Evolutionary conservation across 2,329 filamentous ascomycete genomes (phyloP), one percentile per base, ranked within the genome.

Genomic region (Hypoxylon rubiginosum): DNA sequence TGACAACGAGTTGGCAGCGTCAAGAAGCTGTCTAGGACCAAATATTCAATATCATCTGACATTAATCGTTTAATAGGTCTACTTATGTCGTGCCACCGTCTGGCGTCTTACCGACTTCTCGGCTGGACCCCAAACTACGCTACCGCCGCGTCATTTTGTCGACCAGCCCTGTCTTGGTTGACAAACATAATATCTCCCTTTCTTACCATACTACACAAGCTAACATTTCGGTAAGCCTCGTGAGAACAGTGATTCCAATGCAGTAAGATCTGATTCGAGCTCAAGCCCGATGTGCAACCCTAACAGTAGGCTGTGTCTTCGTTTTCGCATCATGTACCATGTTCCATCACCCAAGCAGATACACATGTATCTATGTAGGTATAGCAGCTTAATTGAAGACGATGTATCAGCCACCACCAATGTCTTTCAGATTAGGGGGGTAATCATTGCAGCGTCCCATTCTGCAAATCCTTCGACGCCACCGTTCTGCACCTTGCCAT

Each of bases 391-490:
- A 28, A 36, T 10, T 26, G 11, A 26, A 30, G 32, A 39, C 17
- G 43, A 30, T 45, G 39, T 54, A 39, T 48, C 49, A 28, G 17
- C 51, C 50, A 50, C 59, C 41, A 68, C 30, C 49, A 30, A 52
- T 43, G 57, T 59, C 58, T 61, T 32, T 56, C 13, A 52, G 41
- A 61, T 58, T 34, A 4, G 49, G 50, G 46, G 58, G 43, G 50
- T 45, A 48, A 30, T 59, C 17, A 65, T 59, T 66, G 36, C 52
- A 68, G 62, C 62, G 56, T 68, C 41, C 9, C 66, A 68, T 66
- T 53, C 46, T 53, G 26, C 54, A 53, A 53, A 64, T 69, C 66
- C 66, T 69, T 62, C 57, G 30, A 58, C 61, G 57, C 63, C 63
- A 56, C 41, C 54, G n/a, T 52, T 26, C 48, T 66, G 60, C 64